Percentiles rank a stretch among this genome's conserved stretches.
phyloP scores from a whole-genome alignment of 1,284 basidiomycete genomes.

The Pseudozyma sp. region DNA sequence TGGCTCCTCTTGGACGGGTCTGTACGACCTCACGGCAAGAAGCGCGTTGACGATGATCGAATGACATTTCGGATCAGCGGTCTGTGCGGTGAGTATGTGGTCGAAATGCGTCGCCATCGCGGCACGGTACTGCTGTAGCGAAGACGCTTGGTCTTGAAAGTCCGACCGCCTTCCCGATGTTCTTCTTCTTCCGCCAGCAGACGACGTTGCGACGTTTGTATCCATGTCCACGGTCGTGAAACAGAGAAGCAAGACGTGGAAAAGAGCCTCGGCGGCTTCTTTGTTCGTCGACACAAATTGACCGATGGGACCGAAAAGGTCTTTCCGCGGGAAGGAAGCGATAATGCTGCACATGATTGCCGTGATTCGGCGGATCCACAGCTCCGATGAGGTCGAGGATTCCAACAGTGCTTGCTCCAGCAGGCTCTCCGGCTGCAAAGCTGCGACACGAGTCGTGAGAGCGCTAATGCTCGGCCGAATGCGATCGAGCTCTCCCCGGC shows the following conservation, averaged over 20 bases:
- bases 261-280: conserved; percentile 76
- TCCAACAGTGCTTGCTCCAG: conserved; percentile 11
- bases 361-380: conserved; percentile 78
- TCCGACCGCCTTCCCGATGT: conserved; percentile 7
- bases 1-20: conserved; percentile 67
- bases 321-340: conserved; percentile 67
- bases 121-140: conserved; percentile 12
- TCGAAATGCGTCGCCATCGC: conserved; percentile 62
- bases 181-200: conserved; percentile 6
- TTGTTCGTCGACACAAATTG: conserved; percentile 74
- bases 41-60: conserved; percentile 80
- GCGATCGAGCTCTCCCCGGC: conserved; percentile 24
- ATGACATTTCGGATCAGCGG: conserved; percentile 72
- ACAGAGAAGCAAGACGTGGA: conserved; percentile 80
- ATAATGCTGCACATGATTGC: conserved; percentile 76
- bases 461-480: conserved; percentile 24
- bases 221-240: conserved; percentile 18
- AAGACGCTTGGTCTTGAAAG: neutral
- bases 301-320: conserved; percentile 78
- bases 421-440: neutral
- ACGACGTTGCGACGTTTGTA: conserved; percentile 56
- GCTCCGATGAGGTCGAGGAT: conserved; percentile 71
- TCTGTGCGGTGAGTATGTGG: conserved; percentile 72
- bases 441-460: neutral
- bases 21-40: conserved; percentile 82